Evolutionary conservation across 176 grass and related monocot species (phyloP), one percentile per base, ranked within the genome.

Genomic region (Eleusine coracana): DNA sequence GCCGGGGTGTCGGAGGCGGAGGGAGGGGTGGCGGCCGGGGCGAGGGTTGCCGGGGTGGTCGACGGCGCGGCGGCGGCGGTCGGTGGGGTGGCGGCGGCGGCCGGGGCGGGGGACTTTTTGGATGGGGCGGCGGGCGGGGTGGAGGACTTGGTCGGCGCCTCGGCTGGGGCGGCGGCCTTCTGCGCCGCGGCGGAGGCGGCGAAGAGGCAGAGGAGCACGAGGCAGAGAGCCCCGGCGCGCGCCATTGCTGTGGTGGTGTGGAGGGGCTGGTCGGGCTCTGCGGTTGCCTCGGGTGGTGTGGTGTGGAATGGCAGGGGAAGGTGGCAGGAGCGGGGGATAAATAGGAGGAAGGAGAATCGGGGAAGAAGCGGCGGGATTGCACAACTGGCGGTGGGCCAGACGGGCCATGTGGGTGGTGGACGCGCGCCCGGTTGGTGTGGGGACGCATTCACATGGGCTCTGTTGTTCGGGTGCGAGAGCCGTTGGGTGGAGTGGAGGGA

Each of bases 171-270:
- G 0, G 62, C 10, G 61, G 89, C 7, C 12, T 86, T 90, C 88
- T 87, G 82, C 10, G 82, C 85, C 2, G 49, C 40, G 73, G 89
- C 59, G 23, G 86, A 82, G 34, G 84, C 84, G 10, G 80, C 80
- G 14, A 90, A 25, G 29, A 90, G 69, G 86, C 89, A 91, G 50
- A 91, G 78, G 9, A 91, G 86, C 66, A 82, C 89, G 67, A 91
- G 44, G 77, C 78, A 91, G 77, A 91, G 66, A 17, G 42, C 78
- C 41, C 59, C 77, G 66, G 77, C 81, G 71, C 89, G 82, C 49
- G 81, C 89, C 89, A 91, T 91, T 73, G 84, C 38, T 2, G 66
- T 21, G 20, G 11, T 34, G 45, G 79, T 29, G 16, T 0, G 28
- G 58, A 56, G 52, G 58, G 56, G 51, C 4, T 63, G 4, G 20